Conservation (phyloP, 371 early-diverging fungal genomes). For the Rhizomucor pusillus region DNA sequence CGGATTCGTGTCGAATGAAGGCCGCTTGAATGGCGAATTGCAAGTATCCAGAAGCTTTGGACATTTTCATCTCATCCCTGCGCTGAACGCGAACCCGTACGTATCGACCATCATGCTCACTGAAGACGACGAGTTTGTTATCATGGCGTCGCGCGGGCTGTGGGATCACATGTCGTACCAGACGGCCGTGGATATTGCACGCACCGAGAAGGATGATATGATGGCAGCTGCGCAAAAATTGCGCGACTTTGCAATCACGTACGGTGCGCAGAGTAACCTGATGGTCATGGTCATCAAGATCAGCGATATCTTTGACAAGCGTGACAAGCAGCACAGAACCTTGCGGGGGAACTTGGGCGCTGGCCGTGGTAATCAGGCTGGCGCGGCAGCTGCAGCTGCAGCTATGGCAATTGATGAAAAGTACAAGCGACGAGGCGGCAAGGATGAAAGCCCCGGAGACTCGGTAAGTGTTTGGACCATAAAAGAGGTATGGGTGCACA, state of each 20-base stretch:
- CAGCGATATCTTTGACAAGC: slow-evolving; percentile 64
- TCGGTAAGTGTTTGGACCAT: slow-evolving; percentile 26
- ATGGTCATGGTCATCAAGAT: slow-evolving; percentile 87
- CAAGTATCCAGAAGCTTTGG: slow-evolving; percentile 85
- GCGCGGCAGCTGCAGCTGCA: slow-evolving; percentile 2
- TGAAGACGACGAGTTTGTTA: slow-evolving; percentile 87
- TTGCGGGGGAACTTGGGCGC: slow-evolving; percentile 24
- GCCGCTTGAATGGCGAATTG: slow-evolving; percentile 68
- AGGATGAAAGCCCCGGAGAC: slow-evolving; percentile 53
- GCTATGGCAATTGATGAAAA: slow-evolving; percentile 22
- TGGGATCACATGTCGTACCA: slow-evolving; percentile 84
- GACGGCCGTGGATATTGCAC: slow-evolving; percentile 82
- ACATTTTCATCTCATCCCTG: slow-evolving; percentile 75
- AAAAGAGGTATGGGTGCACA: background rate
- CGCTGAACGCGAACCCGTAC: slow-evolving; percentile 84
- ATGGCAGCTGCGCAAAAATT: slow-evolving; percentile 80
- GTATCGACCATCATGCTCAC: slow-evolving; percentile 70
- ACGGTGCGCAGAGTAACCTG: slow-evolving; percentile 73
- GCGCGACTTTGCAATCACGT: slow-evolving; percentile 84
- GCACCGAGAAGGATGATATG: slow-evolving; percentile 69
- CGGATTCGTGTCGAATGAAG: slow-evolving; percentile 76
- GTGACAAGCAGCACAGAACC: slow-evolving; percentile 23
- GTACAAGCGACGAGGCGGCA: slow-evolving; percentile 37
- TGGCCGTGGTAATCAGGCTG: slow-evolving; percentile 11
- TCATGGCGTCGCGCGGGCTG: slow-evolving; percentile 77